Evolutionary conservation across 352 stramenopile species (phyloP).

Genomic region (Phytophthora pseudosyringae): DNA sequence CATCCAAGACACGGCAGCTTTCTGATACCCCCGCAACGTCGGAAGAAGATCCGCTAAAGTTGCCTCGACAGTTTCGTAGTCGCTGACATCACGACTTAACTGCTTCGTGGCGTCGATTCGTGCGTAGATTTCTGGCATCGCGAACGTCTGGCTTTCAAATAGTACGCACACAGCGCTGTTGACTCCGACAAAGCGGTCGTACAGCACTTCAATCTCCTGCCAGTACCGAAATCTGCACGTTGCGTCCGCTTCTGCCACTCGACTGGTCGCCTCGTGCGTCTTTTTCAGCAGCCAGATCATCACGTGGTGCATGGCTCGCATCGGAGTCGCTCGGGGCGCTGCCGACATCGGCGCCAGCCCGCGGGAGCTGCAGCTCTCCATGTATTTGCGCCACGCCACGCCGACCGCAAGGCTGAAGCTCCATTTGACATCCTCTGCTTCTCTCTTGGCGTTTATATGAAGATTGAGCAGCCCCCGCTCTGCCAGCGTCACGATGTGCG

Average conservation of each 20-base stretch:
- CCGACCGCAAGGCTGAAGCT: conserved; percentile 36
- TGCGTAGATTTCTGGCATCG: conserved; percentile 67
- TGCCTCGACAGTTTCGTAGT: conserved; percentile 15
- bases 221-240: conserved; percentile 57
- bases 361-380: conserved; percentile 12
- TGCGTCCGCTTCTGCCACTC: neutral
- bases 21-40: conserved; percentile 96
- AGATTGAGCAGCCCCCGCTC: conserved; percentile 42
- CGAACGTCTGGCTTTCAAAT: conserved; percentile 37
- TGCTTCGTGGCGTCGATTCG: conserved; percentile 52
- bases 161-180: conserved; percentile 6
- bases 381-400: conserved; percentile 49
- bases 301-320: conserved; percentile 44
- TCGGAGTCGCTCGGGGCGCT: conserved; percentile 15
- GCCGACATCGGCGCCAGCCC: conserved; percentile 11
- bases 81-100: conserved; percentile 31
- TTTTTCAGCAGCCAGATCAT: conserved; percentile 69
- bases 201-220: conserved; percentile 62
- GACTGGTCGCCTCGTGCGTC: conserved; percentile 10
- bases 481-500: conserved; percentile 30
- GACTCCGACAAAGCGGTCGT: conserved; percentile 32
- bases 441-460: conserved; percentile 32
- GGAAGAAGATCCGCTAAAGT: conserved; percentile 55
- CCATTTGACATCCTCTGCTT: conserved; percentile 13
- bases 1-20: conserved; percentile 96